Evolutionary conservation across 2,329 filamentous ascomycete species (phyloP).

Genomic region (Trichoderma sp.): DNA sequence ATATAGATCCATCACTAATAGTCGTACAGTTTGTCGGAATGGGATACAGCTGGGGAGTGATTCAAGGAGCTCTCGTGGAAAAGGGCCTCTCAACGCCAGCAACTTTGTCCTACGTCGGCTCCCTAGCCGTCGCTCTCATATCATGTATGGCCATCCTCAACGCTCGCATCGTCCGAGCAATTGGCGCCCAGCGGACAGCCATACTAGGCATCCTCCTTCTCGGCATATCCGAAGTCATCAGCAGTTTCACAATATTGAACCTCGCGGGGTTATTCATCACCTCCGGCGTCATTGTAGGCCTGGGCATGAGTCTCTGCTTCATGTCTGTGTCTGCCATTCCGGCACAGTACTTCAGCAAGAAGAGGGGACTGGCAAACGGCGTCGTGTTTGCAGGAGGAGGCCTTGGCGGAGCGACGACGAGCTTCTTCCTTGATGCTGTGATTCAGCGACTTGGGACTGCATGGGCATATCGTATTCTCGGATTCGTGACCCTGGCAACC

Average conservation of each 20-base stretch:
- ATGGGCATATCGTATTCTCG: conserved; percentile 55
- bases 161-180: conserved; percentile 50
- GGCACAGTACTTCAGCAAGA: conserved; percentile 54
- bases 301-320: conserved; percentile 35
- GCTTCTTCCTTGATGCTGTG: conserved; percentile 48
- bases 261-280: conserved; percentile 38
- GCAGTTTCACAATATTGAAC: conserved; percentile 34
- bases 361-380: conserved; percentile 55
- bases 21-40: conserved; percentile 50
- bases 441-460: conserved; percentile 45
- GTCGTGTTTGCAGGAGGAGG: conserved; percentile 53
- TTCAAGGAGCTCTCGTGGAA: conserved; percentile 59
- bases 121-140: conserved; percentile 51
- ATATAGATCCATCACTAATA: background rate
- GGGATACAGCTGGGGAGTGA: conserved; percentile 61
- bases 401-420: conserved; percentile 52
- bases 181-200: conserved; percentile 52
- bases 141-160: conserved; percentile 56
- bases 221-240: conserved; percentile 48
- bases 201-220: conserved; percentile 55
- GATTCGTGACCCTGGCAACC: conserved; percentile 52
- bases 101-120: conserved; percentile 62
- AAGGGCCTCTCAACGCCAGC: conserved; percentile 51
- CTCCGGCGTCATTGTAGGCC: conserved; percentile 33
- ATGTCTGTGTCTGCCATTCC: conserved; percentile 48